Conservation (phyloP, 306 rosid species). For the Vigna angularis region DNA sequence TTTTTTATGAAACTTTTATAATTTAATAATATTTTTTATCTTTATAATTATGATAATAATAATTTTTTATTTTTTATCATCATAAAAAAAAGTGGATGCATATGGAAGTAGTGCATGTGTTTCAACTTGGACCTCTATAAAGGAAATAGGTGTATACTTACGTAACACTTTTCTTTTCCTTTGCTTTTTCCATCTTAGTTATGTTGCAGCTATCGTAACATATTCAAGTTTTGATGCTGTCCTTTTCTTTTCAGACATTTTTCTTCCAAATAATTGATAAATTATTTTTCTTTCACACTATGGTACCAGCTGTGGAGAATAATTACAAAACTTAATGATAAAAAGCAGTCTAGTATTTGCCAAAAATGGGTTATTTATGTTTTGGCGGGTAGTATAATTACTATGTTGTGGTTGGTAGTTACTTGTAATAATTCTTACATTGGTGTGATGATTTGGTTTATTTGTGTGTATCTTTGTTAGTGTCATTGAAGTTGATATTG, state of each 20-base stretch:
- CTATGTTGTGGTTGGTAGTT: conserved; percentile 1
- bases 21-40: too few relatives aligned
- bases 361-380: neutral
- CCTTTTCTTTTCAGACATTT: neutral
- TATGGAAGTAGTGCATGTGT: too few relatives aligned
- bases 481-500: neutral
- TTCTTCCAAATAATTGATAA: neutral
- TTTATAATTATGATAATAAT: too few relatives aligned
- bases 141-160: neutral
- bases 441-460: conserved; percentile 2
- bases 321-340: neutral
- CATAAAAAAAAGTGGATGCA: too few relatives aligned
- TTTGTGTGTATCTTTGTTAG: neutral
- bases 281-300: neutral
- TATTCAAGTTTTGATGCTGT: conserved; percentile 15
- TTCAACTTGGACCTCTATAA: neutral
- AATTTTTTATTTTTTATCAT: too few relatives aligned
- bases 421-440: conserved; percentile 17
- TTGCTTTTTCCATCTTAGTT: too few relatives aligned
- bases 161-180: neutral
- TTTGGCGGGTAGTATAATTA: conserved; percentile 17
- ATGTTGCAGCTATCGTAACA: neutral
- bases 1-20: too few relatives aligned
- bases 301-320: conserved; percentile 19
- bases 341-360: conserved; percentile 4